A percentile compares a stretch with the other conserved stretches of the same genome.
These are phyloP conservation scores for Lentinula edodes DNA, from an alignment of 768 basidiomycete species.

Conservation along the genomic window DNA sequence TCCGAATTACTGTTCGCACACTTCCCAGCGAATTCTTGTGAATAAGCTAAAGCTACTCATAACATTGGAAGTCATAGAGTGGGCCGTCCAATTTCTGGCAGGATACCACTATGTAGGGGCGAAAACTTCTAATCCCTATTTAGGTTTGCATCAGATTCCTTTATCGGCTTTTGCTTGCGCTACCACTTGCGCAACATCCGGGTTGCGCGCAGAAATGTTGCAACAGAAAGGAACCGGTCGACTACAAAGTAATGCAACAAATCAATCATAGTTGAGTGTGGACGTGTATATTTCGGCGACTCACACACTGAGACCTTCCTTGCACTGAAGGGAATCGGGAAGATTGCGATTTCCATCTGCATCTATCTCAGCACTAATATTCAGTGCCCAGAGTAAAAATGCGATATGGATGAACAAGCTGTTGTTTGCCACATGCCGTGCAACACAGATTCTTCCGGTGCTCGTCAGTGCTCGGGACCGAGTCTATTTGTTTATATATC, in stretches of 20 bases:
- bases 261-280: not conserved
- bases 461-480: not conserved
- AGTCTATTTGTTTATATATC: not conserved
- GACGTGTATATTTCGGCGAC: not conserved
- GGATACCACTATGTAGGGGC: no score
- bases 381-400: conserved; percentile 16
- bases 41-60: no score
- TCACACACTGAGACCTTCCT: conserved; percentile 1
- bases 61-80: no score
- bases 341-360: not conserved
- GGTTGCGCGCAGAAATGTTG: not conserved
- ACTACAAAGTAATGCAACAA: not conserved
- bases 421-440: conserved; percentile 22
- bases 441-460: conserved; percentile 15
- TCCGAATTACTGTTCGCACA: no score
- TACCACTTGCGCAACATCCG: not conserved
- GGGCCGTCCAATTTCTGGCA: no score
- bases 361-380: not conserved
- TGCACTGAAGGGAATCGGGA: not conserved
- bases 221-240: not conserved
- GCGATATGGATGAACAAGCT: conserved; percentile 25
- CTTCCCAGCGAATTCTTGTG: no score
- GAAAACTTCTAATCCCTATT: no score
- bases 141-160: not conserved
- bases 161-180: not conserved